phyloP scores from a whole-genome alignment of 306 rosid species.

The Sphenostylis stenocarpa region DNA sequence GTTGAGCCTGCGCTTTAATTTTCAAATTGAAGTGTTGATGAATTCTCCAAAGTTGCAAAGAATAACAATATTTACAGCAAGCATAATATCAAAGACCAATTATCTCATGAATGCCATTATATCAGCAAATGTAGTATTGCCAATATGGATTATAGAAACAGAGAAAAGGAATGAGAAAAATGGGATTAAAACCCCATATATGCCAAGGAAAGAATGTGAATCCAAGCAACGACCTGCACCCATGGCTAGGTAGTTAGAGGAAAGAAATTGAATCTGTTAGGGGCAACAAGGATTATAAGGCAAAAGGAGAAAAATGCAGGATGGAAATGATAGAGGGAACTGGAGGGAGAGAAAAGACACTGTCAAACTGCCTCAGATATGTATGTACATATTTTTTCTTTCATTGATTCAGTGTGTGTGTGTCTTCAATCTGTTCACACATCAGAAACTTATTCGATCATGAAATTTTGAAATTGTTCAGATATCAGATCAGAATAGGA shows the following conservation, averaged over 20 bases:
- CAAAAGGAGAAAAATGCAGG: not conserved
- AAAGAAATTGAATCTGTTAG: not conserved
- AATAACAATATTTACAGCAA: not conserved
- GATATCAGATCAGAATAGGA: not conserved
- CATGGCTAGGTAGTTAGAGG: not conserved
- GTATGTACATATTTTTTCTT: not conserved
- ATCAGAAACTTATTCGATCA: not conserved
- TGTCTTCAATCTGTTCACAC: not conserved
- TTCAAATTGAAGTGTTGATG: no score
- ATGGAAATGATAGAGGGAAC: not conserved
- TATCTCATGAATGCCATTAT: not conserved
- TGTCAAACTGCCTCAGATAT: not conserved
- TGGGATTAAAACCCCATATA: not conserved
- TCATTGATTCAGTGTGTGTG: not conserved
- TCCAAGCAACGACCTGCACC: constrained; percentile 5
- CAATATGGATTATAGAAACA: not conserved
- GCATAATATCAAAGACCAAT: not conserved
- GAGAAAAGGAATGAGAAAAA: not conserved
- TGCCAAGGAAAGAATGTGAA: not conserved
- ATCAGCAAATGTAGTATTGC: not conserved
- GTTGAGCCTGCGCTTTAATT: no score
- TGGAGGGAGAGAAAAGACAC: not conserved
- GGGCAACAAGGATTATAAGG: not conserved
- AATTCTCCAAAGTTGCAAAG: no score
- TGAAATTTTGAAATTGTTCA: not conserved